A percentile compares a stretch with the other conserved stretches of the same genome.
These are phyloP conservation scores for Phaeotremella skinneri DNA, from an alignment of 768 basidiomycete species.

Conservation along the genomic window DNA sequence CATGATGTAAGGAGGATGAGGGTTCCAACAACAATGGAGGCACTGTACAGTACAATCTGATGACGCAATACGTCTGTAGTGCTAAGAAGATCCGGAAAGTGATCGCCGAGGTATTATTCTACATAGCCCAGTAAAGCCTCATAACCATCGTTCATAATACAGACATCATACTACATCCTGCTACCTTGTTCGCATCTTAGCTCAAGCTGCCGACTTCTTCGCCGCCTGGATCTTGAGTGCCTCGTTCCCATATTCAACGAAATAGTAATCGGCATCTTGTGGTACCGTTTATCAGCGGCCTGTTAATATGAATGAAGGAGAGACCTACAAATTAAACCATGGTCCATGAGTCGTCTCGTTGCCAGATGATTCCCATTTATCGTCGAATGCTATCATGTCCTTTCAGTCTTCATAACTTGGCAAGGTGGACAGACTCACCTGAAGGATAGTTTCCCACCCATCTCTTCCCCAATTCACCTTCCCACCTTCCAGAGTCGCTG, in stretches of 20 bases:
- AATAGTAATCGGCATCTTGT: constrained; percentile 46
- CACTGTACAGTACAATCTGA: no score
- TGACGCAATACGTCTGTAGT: no score
- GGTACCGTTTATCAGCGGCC: neutral
- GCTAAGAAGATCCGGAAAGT: no score
- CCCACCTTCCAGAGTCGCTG: constrained; percentile 26
- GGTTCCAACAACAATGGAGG: no score
- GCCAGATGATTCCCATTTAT: constrained; percentile 39
- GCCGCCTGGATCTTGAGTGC: constrained; percentile 28
- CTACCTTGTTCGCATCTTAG: no score
- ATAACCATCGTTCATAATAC: no score
- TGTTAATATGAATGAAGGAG: neutral
- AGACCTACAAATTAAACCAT: constrained; percentile 45
- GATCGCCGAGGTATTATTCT: no score
- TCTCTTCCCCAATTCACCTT: constrained; percentile 36
- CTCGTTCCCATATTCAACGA: constrained; percentile 42
- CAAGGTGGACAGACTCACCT: constrained; percentile 9
- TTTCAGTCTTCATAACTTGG: neutral
- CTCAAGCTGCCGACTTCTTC: constrained; percentile 1
- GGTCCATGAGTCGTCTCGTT: constrained; percentile 29
- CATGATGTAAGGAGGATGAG: no score
- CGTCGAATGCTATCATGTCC: constrained; percentile 33
- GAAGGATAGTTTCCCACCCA: constrained; percentile 43
- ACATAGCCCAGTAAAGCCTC: no score
- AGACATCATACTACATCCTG: no score